Base-by-base conservation (phyloP, 106 monocot genomes). In the Alisma plantagoaquatica region DNA sequence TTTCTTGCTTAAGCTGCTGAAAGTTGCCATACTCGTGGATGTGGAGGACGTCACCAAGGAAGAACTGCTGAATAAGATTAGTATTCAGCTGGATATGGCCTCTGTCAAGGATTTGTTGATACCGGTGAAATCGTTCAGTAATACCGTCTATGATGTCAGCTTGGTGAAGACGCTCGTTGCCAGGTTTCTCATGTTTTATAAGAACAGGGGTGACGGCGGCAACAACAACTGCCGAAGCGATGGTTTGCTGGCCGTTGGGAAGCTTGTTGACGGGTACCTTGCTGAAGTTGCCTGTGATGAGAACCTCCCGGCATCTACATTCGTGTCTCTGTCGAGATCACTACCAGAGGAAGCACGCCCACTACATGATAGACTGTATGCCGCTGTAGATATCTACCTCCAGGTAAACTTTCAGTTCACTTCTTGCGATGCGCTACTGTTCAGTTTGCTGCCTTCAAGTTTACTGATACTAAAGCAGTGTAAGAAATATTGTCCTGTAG, bases 81-180 rank as follows among this genome's bases (percentile, higher is more conserved):
- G 77, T 41, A 11, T 46, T 15, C 79, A 69, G 24, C 43, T 93
- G 53, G 83, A 93, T 31, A 77, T 77, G 55, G 93, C 87, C 45
- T 56, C 77, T 12, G 77, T 70, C 0, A 93, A 77, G 54, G 93
- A 93, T 70, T 61, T 93, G n/a, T 24, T 87, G 53, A 64, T 93
- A 51, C 83, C 80, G 35, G 38, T 69, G 18, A 67, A 33, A 14
- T 50, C 76, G 24, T 20, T 49, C 1, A 31, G 35, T 45, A 56
- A 61, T 11, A 53, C 60, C 2, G 17, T 51, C 4, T 87, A 87
- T 54, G 80, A 93, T 73, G 52, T 93, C 5, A 18, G 63, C 17
- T 48, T 87, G n/a, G 83, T 87, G 24, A 76, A 70, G 33, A 70
- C 29, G 46, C 70, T 87, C 27, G 77, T 87, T 15, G 53, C 31